Evolutionary conservation across 1,139 yeast species (phyloP), one percentile per base, ranked within the genome.

Genomic region (Debaryomyces fabryi): DNA sequence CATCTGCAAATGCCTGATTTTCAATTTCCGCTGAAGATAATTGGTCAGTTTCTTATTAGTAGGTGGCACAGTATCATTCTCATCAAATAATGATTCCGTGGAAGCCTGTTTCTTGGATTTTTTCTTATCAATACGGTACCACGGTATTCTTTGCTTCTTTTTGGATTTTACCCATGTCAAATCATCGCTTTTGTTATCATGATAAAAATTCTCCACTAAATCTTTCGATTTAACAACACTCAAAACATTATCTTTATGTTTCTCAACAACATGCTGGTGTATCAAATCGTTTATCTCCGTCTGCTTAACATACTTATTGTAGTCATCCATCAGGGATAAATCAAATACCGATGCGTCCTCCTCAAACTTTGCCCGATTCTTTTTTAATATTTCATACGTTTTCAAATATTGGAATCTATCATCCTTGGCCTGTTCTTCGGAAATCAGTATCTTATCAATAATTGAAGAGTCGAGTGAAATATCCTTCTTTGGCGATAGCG

Each of bases 1-100:
- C 84, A 88, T 85, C 61, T 87, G 91, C 20, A 88, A 69, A 63
- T 89, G 96, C 27, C 95, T 71, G 9, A 86, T 82, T 51, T 79
- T 79, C 30, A 88, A 70, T 52, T 81, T 81, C 49, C 96, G 72
- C 53, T 84, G 76, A 36, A 72, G 58, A 37, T 53, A 58, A n/a
- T 34, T 43, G 6, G 30, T 27, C 39, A 29, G 23, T 16, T 42
- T 45, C 34, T 47, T 44, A 24, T 36, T 46, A 6, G 57, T 43
- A 13, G 58, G 46, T n/a, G 58, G 45, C 4, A 54, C 24, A 52
- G 57, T 6, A 52, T 46, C 27, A 29, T 48, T 39, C 43, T 44
- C 4, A 48, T 54, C 27, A 47, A 21, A 23, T 49, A 52, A 20
- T 44, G 46, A 42, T 49, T 58, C 29, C 43, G 36, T n/a, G 21